Conservation (phyloP, 2,329 filamentous ascomycete species). For the Cryphonectria parasitica region DNA sequence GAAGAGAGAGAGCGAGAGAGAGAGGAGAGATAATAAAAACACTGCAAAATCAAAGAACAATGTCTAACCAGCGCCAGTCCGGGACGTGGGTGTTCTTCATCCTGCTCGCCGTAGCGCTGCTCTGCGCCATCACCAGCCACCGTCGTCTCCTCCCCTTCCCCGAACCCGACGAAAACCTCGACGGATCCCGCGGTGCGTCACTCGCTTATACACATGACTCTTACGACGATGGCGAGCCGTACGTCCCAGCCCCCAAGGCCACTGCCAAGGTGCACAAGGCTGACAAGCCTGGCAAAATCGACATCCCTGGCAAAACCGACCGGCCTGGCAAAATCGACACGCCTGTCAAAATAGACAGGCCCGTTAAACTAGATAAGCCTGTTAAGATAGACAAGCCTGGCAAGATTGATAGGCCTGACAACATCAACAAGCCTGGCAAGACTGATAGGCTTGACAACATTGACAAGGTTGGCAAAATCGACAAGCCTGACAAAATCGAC, state of each 20-base stretch:
- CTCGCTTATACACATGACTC: not conserved
- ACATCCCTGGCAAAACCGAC: no score
- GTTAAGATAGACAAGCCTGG: no score
- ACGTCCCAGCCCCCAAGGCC: not conserved
- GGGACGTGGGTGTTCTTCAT: slow-evolving; percentile 2
- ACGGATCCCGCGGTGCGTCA: no score
- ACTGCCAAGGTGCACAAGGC: not conserved
- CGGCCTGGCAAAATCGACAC: no score
- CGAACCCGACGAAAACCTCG: not conserved
- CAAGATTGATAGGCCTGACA: no score
- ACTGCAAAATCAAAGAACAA: not conserved
- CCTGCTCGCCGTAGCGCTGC: slow-evolving; percentile 15
- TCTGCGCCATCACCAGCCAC: slow-evolving; percentile 16
- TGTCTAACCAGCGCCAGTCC: slow-evolving; percentile 2
- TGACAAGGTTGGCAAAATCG: no score
- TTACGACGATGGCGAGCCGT: not conserved
- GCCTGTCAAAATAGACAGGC: no score
- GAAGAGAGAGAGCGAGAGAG: not conserved
- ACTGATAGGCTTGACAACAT: no score
- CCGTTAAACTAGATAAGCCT: no score
- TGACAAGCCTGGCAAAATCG: no score
- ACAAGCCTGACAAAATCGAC: no score
- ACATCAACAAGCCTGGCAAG: not conserved
- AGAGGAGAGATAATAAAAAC: not conserved
- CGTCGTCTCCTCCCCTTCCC: slow-evolving; percentile 16